Evolutionary conservation across 169 alveolate species (phyloP), one percentile per base, ranked within the genome.

Genomic region (Cryptosporidium viatorum): DNA sequence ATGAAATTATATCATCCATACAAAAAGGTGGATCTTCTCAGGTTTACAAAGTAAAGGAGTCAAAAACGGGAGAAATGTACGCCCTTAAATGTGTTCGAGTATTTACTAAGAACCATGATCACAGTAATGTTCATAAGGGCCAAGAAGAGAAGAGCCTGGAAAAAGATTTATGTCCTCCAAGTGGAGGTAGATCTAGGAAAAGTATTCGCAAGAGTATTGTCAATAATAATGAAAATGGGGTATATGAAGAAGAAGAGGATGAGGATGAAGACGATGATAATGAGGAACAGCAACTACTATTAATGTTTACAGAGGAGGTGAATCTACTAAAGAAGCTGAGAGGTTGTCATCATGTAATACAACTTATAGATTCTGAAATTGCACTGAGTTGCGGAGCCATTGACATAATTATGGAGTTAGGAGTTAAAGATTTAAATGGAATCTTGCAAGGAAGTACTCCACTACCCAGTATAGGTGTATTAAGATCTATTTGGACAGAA

Each of bases 21-120:
- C 89, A 80, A 48, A 80, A 80, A 65, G 89, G 89, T 26, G 89
- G 89, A 14, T 80, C 89, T 39, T 80, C 89, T 18, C 89, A 80
- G 62, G 89, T 80, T 18, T 80, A 80, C 62, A 80, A 80, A 39
- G 89, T 80, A n/a, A 59, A 65, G n/a, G 89, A 80, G 55, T 80
- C 69, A 5, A 65, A 60, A 33, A 80, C 80, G 4, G 75, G 75
- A 10, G 75, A 80, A 33, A 37, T 80, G 26, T 80, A 60, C 29
- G 89, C 89, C n/a, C 70, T 80, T 31, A 80, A 80, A 39, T 80
- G 89, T 41, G 89, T 80, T 23, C 33, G 89, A 37, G 75, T 80
- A 21, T 80, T 80, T 18, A 80, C 89, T 3, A 65, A 65, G n/a
- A 62, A 62, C 29, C 89, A 80, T 39, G 75, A 80, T 45, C 89